Evolutionary conservation across 2,329 filamentous ascomycete species (phyloP).

Genomic region (Purpureocillium lavendulum): DNA sequence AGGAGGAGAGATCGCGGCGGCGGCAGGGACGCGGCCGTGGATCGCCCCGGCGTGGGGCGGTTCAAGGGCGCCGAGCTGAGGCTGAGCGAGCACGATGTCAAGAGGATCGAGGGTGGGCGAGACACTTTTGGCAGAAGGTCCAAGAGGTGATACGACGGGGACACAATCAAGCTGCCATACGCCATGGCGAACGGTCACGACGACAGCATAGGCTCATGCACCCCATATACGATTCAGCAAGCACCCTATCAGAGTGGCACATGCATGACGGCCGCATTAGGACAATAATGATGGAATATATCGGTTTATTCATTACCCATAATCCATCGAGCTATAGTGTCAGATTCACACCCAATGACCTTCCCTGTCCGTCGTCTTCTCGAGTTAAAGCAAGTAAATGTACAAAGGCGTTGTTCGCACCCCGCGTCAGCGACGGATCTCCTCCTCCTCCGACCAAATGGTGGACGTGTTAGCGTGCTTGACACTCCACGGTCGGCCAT

Average conservation of each 20-base stretch:
- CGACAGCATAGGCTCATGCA: too few relatives aligned
- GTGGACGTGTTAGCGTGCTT: not conserved
- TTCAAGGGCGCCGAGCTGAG: conserved; percentile 72
- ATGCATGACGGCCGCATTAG: too few relatives aligned
- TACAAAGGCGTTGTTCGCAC: conserved; percentile 17
- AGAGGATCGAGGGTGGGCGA: conserved; percentile 53
- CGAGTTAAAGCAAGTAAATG: conserved; percentile 18
- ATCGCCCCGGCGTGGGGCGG: conserved; percentile 70
- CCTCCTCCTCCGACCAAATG: not conserved
- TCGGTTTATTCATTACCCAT: conserved; percentile 11
- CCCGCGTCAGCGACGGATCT: conserved; percentile 1
- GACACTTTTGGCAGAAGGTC: conserved; percentile 31
- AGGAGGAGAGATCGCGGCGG: conserved; percentile 31
- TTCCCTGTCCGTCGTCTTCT: conserved; percentile 1
- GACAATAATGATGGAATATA: not conserved
- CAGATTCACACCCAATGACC: too few relatives aligned
- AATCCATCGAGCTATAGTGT: conserved; percentile 1
- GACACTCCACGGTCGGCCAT: not conserved
- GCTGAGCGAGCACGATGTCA: conserved; percentile 70
- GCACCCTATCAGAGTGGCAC: too few relatives aligned
- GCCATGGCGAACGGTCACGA: too few relatives aligned
- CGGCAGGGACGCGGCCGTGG: conserved; percentile 52
- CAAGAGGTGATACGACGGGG: conserved; percentile 13
- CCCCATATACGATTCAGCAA: too few relatives aligned
- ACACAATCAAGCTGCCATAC: too few relatives aligned